phyloP scores from a whole-genome alignment of 139 green algal species.

The Marvania coccoides region DNA sequence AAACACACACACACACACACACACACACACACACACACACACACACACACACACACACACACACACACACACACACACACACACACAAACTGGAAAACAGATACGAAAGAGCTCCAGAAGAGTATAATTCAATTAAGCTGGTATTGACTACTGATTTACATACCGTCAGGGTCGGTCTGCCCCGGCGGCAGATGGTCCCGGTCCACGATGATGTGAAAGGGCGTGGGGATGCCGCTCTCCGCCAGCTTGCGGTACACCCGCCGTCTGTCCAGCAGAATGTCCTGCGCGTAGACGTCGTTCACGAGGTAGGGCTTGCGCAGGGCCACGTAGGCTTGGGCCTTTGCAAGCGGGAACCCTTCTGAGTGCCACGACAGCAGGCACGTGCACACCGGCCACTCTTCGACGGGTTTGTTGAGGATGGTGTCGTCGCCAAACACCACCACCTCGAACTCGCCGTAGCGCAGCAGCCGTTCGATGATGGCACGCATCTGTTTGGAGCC shows the following conservation, averaged over 20 bases:
- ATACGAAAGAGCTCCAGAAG: no score
- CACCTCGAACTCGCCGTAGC: conserved; percentile 87
- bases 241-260: conserved; percentile 71
- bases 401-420: conserved; percentile 77
- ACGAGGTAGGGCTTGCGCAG: conserved; percentile 87
- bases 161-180: conserved; percentile 7
- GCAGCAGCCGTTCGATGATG: conserved; percentile 74
- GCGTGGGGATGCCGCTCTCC: conserved; percentile 72
- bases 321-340: conserved; percentile 70
- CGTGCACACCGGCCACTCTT: conserved; percentile 86
- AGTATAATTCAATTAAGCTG: no score
- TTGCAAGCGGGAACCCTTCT: conserved; percentile 89
- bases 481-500: conserved; percentile 84
- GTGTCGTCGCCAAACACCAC: conserved; percentile 82
- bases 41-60: no score
- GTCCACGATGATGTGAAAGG: conserved; percentile 85
- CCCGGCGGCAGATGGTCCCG: conserved; percentile 41
- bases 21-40: no score
- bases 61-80: no score
- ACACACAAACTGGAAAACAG: no score
- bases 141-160: no score
- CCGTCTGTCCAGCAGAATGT: conserved; percentile 80
- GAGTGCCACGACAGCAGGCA: conserved; percentile 90
- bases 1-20: no score
- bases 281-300: conserved; percentile 85